phyloP scores from a whole-genome alignment of 192 early-diverging fungal genomes.

The Gigaspora rosea region DNA sequence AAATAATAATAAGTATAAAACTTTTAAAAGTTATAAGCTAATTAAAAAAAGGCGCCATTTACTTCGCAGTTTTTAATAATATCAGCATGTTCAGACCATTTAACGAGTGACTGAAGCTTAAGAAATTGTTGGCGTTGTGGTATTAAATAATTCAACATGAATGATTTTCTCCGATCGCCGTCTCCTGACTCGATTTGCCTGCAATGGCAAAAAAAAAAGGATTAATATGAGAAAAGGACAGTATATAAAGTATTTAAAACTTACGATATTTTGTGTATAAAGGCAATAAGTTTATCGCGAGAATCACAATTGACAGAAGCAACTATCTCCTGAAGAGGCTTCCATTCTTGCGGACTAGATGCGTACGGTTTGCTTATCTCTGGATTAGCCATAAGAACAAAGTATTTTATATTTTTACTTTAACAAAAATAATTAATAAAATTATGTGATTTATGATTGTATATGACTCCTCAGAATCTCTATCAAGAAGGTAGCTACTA shows the following conservation, averaged over 20 bases:
- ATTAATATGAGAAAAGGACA: neutral
- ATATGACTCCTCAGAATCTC: no score
- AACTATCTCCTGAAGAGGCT: neutral
- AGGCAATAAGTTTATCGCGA: neutral
- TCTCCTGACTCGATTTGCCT: neutral
- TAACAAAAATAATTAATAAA: neutral
- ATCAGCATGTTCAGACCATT: slow-evolving; percentile 9
- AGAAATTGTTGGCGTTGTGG: slow-evolving; percentile 9
- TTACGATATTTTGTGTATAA: slow-evolving; percentile 8
- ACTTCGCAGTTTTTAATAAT: slow-evolving; percentile 3
- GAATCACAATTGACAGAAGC: slow-evolving; percentile 4
- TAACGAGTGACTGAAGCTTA: slow-evolving; percentile 3
- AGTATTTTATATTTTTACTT: neutral
- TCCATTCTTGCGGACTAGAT: neutral
- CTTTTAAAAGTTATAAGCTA: neutral
- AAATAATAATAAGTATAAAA: neutral
- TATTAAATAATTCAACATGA: neutral
- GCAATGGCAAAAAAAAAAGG: neutral
- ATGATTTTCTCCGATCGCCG: neutral
- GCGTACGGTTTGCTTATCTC: neutral
- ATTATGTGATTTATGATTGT: no score
- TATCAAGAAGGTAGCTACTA: no score
- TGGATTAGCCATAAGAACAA: neutral
- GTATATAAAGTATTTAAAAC: neutral
- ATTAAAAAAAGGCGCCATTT: neutral